Evolutionary conservation across 306 rosid species (phyloP), one percentile per base, ranked within the genome.

Genomic region (Trifolium repens): DNA sequence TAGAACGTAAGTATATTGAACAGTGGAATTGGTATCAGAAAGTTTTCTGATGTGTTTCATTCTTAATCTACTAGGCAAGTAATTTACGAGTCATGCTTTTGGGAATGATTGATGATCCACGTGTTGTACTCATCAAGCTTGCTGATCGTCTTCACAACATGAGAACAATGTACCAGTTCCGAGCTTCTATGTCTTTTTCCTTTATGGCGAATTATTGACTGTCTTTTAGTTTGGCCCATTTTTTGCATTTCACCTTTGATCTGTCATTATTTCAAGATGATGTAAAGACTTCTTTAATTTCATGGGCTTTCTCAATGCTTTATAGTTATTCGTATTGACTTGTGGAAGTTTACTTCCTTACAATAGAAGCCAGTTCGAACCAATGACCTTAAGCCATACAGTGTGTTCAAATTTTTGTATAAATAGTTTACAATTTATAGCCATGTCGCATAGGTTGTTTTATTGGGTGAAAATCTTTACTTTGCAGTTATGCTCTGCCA

Each of bases 101-200:
- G 93, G 98, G 98, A 82, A 94, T 94, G 98, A 93, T 94, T 88
- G 98, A 94, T 83, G 98, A 94, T 86, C 98, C 97, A 55, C 97
- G 98, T 52, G 91, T 90, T 35, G 96, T 94, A 84, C 98, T 94
- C 85, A 88, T 94, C 88, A 94, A 94, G 97, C 97, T 94, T 84
- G 97, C 98, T 13, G 98, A 94, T 62, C 98, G 98, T 46, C 98
- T 94, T 87, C 98, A 94, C 87, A 94, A 94, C 85, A 94, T 94
- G 97, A 88, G 98, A 88, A 94, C 97, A 75, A 91, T 94, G 98
- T 94, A 91, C 68, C 72, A 71, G 67, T 78, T 86, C 79, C 75
- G 64, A 68, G 77, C 83, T 78, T 69, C 40, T 49, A 44, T 55
- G 15, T 22, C 46, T 74, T 22, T 74, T 15, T 15, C 44, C 17